Percentiles rank a stretch among this genome's conserved stretches.
These are phyloP conservation scores for Adansonia grandidieri DNA, from an alignment of 441 rosid genomes.

Conservation along the genomic window DNA sequence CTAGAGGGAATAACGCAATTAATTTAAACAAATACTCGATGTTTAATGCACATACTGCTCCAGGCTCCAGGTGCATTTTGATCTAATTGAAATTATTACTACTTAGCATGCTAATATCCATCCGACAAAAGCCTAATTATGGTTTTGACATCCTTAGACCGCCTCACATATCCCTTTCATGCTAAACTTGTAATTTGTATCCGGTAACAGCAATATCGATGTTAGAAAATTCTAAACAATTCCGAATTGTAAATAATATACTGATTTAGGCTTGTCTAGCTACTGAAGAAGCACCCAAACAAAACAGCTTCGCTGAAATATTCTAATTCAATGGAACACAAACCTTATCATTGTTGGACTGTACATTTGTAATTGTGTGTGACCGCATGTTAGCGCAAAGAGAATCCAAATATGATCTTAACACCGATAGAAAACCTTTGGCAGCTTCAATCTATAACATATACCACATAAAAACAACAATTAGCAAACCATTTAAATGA, in stretches of 20 bases:
- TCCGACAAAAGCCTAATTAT: neutral
- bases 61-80: neutral
- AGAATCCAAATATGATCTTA: slow-evolving; percentile 63
- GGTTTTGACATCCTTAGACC: neutral
- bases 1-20: neutral
- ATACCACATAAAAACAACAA: neutral
- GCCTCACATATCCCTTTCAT: neutral
- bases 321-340: slow-evolving; percentile 24
- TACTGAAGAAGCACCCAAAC: neutral
- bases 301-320: neutral
- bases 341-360: slow-evolving; percentile 86
- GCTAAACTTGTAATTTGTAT: neutral
- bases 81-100: neutral
- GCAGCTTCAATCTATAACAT: slow-evolving; percentile 65
- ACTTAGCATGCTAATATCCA: neutral
- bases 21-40: neutral
- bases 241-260: neutral
- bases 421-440: slow-evolving; percentile 59
- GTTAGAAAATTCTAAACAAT: neutral
- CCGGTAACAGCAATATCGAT: neutral
- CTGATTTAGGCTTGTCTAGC: neutral
- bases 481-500: slow-evolving; percentile 22
- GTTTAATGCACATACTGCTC: neutral
- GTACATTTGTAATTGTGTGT: slow-evolving; percentile 82
- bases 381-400: slow-evolving; percentile 80